Conservation (phyloP, 345 rosid species). For the Salix suchowensis region DNA sequence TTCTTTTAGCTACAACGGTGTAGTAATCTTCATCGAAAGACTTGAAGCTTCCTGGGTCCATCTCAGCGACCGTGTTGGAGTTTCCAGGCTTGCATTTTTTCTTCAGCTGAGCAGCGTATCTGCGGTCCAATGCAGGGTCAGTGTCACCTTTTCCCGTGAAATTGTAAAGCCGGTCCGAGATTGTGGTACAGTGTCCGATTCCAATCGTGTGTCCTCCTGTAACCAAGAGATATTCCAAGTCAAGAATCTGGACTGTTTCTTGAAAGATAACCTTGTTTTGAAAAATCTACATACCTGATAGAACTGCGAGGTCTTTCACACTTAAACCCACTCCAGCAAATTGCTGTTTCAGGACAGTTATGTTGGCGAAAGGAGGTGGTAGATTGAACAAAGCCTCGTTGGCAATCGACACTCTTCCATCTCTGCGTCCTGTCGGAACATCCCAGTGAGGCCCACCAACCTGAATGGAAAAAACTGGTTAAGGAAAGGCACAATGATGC, state of each 20-base stretch:
- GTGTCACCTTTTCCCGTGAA: slow-evolving; percentile 55
- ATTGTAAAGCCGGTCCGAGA: slow-evolving; percentile 45
- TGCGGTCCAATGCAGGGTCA: slow-evolving; percentile 52
- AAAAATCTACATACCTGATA: slow-evolving; percentile 32
- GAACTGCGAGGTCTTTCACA: slow-evolving; percentile 48
- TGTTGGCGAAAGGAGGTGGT: slow-evolving; percentile 40
- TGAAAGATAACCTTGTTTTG: background rate
- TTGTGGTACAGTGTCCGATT: slow-evolving; percentile 32
- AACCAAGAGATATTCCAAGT: too few species aligned
- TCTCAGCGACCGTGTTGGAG: slow-evolving; percentile 25
- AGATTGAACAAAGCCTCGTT: slow-evolving; percentile 25
- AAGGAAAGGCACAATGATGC: background rate
- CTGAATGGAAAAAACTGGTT: slow-evolving; percentile 19
- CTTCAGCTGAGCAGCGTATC: slow-evolving; percentile 40
- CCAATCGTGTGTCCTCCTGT: slow-evolving; percentile 63
- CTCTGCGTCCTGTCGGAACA: slow-evolving; percentile 57
- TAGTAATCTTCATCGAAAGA: slow-evolving; percentile 48
- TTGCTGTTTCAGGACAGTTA: slow-evolving; percentile 24
- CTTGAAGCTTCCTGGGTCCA: slow-evolving; percentile 65
- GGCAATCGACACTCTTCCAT: slow-evolving; percentile 44
- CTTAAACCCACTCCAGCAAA: slow-evolving; percentile 42
- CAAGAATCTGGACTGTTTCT: background rate
- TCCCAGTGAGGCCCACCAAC: slow-evolving; percentile 54
- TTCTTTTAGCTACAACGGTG: slow-evolving; percentile 36
- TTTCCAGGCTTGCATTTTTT: slow-evolving; percentile 42